phyloP scores from a whole-genome alignment of 208 protist genomes.

The Trypanosoma melophagium region DNA sequence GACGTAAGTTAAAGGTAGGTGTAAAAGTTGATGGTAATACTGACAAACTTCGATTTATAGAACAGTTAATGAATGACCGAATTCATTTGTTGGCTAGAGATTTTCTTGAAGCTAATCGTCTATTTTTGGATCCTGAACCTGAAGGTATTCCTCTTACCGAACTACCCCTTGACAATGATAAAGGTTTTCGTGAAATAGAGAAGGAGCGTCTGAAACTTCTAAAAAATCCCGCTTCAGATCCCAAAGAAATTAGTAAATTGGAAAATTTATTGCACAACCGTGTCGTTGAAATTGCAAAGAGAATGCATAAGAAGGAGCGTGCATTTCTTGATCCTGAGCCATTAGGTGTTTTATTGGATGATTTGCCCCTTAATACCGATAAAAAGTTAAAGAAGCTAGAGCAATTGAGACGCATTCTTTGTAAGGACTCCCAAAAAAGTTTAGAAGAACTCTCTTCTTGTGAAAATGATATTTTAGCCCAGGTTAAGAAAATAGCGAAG shows the following conservation, averaged over 20 bases:
- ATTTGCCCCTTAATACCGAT: conserved; percentile 79
- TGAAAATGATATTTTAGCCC: conserved; percentile 69
- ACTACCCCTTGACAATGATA: conserved; percentile 42
- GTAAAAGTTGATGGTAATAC: conserved; percentile 42
- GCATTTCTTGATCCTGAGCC: conserved; percentile 85
- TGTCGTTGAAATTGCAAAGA: conserved; percentile 46
- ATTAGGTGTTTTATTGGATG: conserved; percentile 70
- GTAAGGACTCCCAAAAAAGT: conserved; percentile 49
- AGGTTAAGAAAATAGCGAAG: conserved; percentile 62
- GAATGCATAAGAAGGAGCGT: conserved; percentile 71
- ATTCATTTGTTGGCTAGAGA: conserved; percentile 62
- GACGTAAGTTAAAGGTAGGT: conserved; percentile 54
- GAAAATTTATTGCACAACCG: conserved; percentile 57
- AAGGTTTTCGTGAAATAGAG: conserved; percentile 38
- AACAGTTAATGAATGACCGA: conserved; percentile 74
- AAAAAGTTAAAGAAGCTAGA: conserved; percentile 66
- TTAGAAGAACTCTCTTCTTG: conserved; percentile 46
- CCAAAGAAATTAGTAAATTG: conserved; percentile 27
- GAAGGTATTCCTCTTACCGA: conserved; percentile 41
- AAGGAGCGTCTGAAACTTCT: conserved; percentile 30
- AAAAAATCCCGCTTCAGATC: conserved; percentile 27
- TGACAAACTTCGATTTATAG: conserved; percentile 44
- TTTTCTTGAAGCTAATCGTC: conserved; percentile 47
- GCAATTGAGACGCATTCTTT: conserved; percentile 49
- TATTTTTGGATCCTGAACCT: conserved; percentile 61